Conservation (phyloP, 2,329 filamentous ascomycete species). For the Penicillium verrucosum region DNA sequence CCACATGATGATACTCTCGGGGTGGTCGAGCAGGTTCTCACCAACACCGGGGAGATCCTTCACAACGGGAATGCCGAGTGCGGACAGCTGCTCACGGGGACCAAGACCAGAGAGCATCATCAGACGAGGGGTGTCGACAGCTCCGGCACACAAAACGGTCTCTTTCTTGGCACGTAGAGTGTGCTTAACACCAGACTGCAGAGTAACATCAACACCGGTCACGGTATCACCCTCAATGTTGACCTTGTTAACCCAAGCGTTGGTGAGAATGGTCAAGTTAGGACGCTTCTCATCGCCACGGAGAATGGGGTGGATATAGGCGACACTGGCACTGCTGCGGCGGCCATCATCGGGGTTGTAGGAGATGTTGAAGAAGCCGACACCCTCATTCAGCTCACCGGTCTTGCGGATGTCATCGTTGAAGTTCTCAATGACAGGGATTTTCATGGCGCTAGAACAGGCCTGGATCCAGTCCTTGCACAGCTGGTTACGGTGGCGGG, state of each 20-base stretch:
- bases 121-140: slow-evolving; percentile 73
- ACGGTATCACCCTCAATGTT: slow-evolving; percentile 69
- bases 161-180: slow-evolving; percentile 64
- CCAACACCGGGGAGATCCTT: slow-evolving; percentile 61
- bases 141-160: slow-evolving; percentile 75
- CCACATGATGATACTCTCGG: slow-evolving; percentile 67
- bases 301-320: slow-evolving; percentile 89
- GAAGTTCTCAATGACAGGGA: slow-evolving; percentile 81
- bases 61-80: slow-evolving; percentile 56
- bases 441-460: slow-evolving; percentile 73
- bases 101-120: slow-evolving; percentile 56
- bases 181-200: slow-evolving; percentile 58
- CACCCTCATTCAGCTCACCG: slow-evolving; percentile 69
- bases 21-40: slow-evolving; percentile 64
- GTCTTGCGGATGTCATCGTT: slow-evolving; percentile 75
- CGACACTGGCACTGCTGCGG: slow-evolving; percentile 81
- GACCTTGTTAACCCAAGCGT: slow-evolving; percentile 81
- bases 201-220: slow-evolving; percentile 67
- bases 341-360: slow-evolving; percentile 87
- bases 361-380: slow-evolving; percentile 86
- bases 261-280: slow-evolving; percentile 81
- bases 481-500: slow-evolving; percentile 81
- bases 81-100: slow-evolving; percentile 49
- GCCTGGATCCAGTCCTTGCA: slow-evolving; percentile 86
- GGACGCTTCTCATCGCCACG: slow-evolving; percentile 76